Base-by-base conservation (phyloP, 805 yeast genomes). In the Lachancea mirantina region DNA sequence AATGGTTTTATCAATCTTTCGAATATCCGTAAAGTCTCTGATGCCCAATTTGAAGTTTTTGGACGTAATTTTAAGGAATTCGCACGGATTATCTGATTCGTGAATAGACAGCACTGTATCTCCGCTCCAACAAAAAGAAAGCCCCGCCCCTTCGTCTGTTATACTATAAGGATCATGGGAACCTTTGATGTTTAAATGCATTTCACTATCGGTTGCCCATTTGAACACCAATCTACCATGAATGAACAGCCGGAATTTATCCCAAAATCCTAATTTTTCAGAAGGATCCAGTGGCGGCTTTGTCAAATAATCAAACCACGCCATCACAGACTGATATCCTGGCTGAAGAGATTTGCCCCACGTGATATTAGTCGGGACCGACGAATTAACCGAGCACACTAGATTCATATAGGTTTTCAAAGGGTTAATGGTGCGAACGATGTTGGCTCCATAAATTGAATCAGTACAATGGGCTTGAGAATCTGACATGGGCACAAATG, bases 271-370 rank as follows among this genome's bases (percentile, higher is more conserved):
- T 6, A 78, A 46, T 40, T 74, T 74, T 6, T 66, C 59, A 2
- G 83, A 75, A 1, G 74, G 74, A 48, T 78, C 87, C 16, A 77
- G 52, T 2, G 82, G 82, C 1, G 87, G 83, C 45, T 78, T 78
- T 0, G 84, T 76, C 32, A 78, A 65, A 32, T 67, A 73, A 52
- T 78, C 85, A 49, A 78, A 72, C 56, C 78, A 74, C 26, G 73
- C 53, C 76, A 78, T 73, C 2, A 76, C 70, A 16, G 78, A 68
- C 48, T 68, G 68, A 21, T 76, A 57, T 3, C 77, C 79, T 0
- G 84, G 75, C 41, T 68, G 79, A 28, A 75, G 60, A 0, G 83
- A 65, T 36, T 76, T 72, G 30, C 82, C 72, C 84, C 84, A 78
- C 10, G 77, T 67, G 4, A 78, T 57, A 27, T 67, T 57, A 11